Evolutionary conservation across 371 early-diverging fungal species (phyloP), one percentile per base, ranked within the genome.

Genomic region (Syncephalis plumigaleata): DNA sequence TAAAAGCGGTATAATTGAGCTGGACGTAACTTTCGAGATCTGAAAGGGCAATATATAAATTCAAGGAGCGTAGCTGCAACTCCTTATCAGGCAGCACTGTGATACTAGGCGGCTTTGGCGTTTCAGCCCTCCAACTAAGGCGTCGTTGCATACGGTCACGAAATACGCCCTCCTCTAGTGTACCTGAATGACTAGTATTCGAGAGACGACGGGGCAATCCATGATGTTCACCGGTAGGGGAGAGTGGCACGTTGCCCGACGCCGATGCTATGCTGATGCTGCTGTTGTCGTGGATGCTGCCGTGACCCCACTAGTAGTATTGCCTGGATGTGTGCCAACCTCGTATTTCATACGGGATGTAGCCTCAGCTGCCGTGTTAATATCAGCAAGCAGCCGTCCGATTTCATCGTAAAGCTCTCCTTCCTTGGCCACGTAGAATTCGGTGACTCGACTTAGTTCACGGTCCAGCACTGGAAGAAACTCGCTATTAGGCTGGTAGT

Each of bases 1-100:
- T 69, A 65, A 97, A 96, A 2, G 94, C 95, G 0, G 92, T 94
- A 50, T 77, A 65, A 70, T 98, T 96, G 38, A 97, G 75, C 37
- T 87, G 81, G 13, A 81, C 82, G 59, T 84, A 98, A 1, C 90
- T 80, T 45, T 86, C 81, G 9, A 95, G 67, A 52, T 91, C 91
- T 22, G 79, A 77, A 1, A 93, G 56, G 40, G 76, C 55, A 15
- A 88, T 83, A 59, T 79, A 88, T 39, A 84, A 64, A 52, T 86
- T 79, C 39, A 75, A 57, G 2, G 57, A 59, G 17, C 65, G 67
- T 39, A 59, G 62, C 45, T 60, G 59, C n/a, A 71, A 47, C 13
- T 39, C 40, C 11, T 46, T 46, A 8, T 37, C 40, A 3, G 27
- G 49, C 4, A 18, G 13, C 24, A 25, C 27, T 45, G 26, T 22